These are phyloP conservation scores for Hypomyces rosellus DNA, from an alignment of 2,329 filamentous ascomycete genomes.

Conservation along the genomic window DNA sequence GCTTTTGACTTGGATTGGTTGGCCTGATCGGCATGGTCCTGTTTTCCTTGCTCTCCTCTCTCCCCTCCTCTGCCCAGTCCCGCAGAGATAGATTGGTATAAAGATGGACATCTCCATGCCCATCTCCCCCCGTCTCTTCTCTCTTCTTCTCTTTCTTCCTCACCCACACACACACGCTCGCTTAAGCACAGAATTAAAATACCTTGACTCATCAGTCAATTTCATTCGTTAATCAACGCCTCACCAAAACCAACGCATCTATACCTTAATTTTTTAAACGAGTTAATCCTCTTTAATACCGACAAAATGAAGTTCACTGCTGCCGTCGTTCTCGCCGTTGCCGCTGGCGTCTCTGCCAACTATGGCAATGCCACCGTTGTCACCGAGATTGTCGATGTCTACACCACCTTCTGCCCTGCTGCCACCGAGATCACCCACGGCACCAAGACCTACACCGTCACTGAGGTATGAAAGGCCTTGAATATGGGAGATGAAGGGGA, in stretches of 20 bases:
- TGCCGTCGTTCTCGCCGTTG: conserved; percentile 47
- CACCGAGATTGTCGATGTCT: conserved; percentile 60
- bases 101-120: conserved; percentile 38
- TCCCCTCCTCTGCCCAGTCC: conserved; percentile 14
- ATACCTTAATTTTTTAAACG: conserved; percentile 25
- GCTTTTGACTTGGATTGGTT: not conserved
- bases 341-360: conserved; percentile 42
- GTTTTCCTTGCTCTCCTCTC: conserved; percentile 2
- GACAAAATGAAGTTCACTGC: conserved; percentile 61
- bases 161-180: conserved; percentile 45
- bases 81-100: conserved; percentile 38
- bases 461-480: conserved; percentile 50
- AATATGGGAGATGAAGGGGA: not conserved
- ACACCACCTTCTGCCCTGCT: conserved; percentile 67
- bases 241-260: conserved; percentile 17
- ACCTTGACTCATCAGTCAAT: conserved; percentile 50
- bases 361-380: conserved; percentile 46
- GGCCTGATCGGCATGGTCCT: not conserved
- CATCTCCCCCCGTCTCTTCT: conserved; percentile 21
- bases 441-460: conserved; percentile 63
- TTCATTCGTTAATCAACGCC: conserved; percentile 45
- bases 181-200: conserved; percentile 31
- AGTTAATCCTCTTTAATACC: conserved; percentile 38
- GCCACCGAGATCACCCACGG: conserved; percentile 59
- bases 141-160: conserved; percentile 30